Percentiles rank a stretch among this genome's conserved stretches.
phyloP scores from a whole-genome alignment of 768 basidiomycete species.

The Agrocybe praecox region DNA sequence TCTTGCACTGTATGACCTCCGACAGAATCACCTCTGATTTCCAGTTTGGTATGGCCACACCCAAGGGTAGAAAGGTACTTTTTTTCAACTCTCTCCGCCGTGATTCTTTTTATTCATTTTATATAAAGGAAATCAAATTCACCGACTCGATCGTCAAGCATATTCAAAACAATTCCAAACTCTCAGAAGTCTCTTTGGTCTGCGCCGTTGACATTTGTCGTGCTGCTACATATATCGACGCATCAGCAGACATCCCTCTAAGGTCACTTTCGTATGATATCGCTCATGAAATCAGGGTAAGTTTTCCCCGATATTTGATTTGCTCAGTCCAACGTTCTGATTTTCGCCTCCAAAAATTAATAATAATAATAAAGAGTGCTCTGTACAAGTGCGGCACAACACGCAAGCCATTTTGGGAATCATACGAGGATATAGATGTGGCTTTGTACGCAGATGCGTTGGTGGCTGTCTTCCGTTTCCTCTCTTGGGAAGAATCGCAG shows the following conservation, averaged over 20 bases:
- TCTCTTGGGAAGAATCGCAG: slow-evolving; percentile 62
- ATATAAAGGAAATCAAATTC: slow-evolving; percentile 55
- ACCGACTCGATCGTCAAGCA: slow-evolving; percentile 64
- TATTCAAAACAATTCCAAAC: slow-evolving; percentile 53
- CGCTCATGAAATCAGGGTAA: slow-evolving; percentile 80
- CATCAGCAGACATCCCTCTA: slow-evolving; percentile 61
- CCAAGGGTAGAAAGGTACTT: slow-evolving; percentile 40
- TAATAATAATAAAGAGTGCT: too few relatives aligned
- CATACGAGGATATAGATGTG: slow-evolving; percentile 72
- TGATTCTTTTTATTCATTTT: not conserved
- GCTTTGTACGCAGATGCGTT: slow-evolving; percentile 76
- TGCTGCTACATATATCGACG: slow-evolving; percentile 57
- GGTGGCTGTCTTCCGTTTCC: slow-evolving; percentile 70
- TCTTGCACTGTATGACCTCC: slow-evolving; percentile 72
- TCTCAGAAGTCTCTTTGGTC: slow-evolving; percentile 66
- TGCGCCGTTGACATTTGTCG: slow-evolving; percentile 81
- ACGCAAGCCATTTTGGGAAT: slow-evolving; percentile 74
- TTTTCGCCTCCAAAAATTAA: not conserved
- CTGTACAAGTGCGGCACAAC: slow-evolving; percentile 35
- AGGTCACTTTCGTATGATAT: slow-evolving; percentile 70
- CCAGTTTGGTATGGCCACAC: slow-evolving; percentile 35
- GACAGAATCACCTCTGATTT: slow-evolving; percentile 70
- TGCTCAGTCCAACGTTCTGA: not conserved
- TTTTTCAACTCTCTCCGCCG: not conserved
- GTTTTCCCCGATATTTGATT: not conserved